phyloP scores from a whole-genome alignment of 2,329 filamentous ascomycete species.

The Aureobasidium sp. region DNA sequence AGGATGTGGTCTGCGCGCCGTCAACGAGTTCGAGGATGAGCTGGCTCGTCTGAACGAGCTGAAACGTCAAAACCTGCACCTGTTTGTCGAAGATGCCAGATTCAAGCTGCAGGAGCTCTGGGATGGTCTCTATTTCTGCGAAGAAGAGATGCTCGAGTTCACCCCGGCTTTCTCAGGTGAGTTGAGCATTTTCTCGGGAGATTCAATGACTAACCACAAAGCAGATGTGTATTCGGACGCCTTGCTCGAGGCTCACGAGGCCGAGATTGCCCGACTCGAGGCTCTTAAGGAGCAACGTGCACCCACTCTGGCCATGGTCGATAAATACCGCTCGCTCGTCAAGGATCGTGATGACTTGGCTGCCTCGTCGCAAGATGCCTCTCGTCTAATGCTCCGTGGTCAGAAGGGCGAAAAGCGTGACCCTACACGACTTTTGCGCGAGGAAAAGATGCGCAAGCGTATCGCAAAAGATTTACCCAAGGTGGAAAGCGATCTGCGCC shows the following conservation, averaged over 20 bases:
- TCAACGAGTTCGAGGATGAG: conserved; percentile 95
- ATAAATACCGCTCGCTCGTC: conserved; percentile 73
- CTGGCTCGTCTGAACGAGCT: conserved; percentile 77
- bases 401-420: conserved; percentile 92
- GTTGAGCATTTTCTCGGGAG: no score
- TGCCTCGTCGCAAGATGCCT: conserved; percentile 91
- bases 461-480: conserved; percentile 95
- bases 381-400: conserved; percentile 80
- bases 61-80: conserved; percentile 87
- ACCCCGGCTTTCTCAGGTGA: conserved; percentile 76
- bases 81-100: conserved; percentile 92
- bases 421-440: conserved; percentile 82
- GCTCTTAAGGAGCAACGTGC: conserved; percentile 77
- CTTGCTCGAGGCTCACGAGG: conserved; percentile 86
- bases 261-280: conserved; percentile 76
- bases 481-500: conserved; percentile 73
- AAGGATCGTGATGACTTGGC: conserved; percentile 79
- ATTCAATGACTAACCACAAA: not conserved
- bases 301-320: conserved; percentile 72
- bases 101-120: conserved; percentile 88
- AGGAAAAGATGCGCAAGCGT: conserved; percentile 98
- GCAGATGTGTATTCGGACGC: conserved; percentile 90
- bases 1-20: conserved; percentile 81
- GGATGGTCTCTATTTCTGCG: conserved; percentile 88
- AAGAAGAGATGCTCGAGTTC: conserved; percentile 98